phyloP scores from a whole-genome alignment of 768 basidiomycete species.

The Neoboletus magnificus region DNA sequence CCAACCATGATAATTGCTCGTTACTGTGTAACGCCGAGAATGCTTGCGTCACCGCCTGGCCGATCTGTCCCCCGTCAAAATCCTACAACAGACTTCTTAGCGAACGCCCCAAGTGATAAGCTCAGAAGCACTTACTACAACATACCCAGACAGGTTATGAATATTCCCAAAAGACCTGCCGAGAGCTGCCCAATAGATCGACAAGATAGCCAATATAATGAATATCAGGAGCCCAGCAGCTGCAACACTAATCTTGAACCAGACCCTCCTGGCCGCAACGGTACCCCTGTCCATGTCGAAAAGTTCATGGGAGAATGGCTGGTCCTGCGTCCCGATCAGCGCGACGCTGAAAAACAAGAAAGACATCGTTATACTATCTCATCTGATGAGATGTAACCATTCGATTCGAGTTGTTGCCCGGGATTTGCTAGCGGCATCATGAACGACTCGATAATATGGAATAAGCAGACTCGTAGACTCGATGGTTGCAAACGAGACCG shows the following conservation, averaged over 20 bases:
- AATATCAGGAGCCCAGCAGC: conserved; percentile 38
- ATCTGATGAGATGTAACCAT: background rate
- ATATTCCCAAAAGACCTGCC: conserved; percentile 40
- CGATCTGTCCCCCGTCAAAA: conserved; percentile 56
- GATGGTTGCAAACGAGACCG: background rate
- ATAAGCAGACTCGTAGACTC: background rate
- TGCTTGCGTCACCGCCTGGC: conserved; percentile 41
- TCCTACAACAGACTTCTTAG: conserved; percentile 37
- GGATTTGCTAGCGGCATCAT: conserved; percentile 1
- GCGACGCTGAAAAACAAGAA: background rate
- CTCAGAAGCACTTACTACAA: conserved; percentile 45
- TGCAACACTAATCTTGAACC: conserved; percentile 39
- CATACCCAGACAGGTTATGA: conserved; percentile 49
- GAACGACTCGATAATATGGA: background rate
- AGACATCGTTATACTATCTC: conserved; percentile 7
- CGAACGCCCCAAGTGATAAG: background rate
- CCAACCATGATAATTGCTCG: conserved; percentile 45
- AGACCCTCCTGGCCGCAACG: conserved; percentile 34
- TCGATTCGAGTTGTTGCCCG: background rate
- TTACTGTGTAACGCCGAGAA: conserved; percentile 30
- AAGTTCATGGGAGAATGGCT: conserved; percentile 29
- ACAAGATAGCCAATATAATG: conserved; percentile 46
- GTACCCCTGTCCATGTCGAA: conserved; percentile 30
- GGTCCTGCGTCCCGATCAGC: conserved; percentile 17
- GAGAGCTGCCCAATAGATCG: conserved; percentile 61